Base-by-base conservation (phyloP, 306 rosid genomes). In the Albizia julibrissin region DNA sequence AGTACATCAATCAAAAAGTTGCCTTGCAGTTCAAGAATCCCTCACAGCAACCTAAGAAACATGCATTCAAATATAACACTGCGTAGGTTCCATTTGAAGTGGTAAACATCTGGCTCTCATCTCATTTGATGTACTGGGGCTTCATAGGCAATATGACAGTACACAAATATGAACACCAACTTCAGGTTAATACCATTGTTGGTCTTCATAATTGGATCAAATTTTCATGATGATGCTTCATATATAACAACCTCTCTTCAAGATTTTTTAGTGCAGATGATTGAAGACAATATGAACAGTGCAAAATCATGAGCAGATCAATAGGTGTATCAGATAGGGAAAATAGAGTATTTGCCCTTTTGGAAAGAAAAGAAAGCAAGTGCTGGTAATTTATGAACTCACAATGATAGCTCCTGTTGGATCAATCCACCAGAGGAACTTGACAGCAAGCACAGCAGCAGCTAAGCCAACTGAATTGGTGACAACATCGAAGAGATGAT, bases 401-500 rank as follows among this genome's bases (percentile, higher is more conserved):
- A 91, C 97, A 26, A 93, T 15, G 74, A 93, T 91, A 81, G 97
- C 98, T 82, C 98, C 98, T 21, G 80, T 2, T 54, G 98, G 97
- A 83, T 93, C 98, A 81, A 91, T 86, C 98, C 97, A 91, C 94
- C 94, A 91, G 58, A 3, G 0, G 79, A 67, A 88, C 76, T 82
- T 88, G 86, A 79, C 86, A 64, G 98, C 94, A 19, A 93, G 86
- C 14, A 90, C 88, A 33, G 98, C 98, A 77, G 98, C 97, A 71
- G 89, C 92, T 82, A 91, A 83, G 40, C 98, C 98, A n/a, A 93
- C 90, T 0, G 97, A 90, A 85, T 93, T 93, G 26, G 97, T 91
- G 72, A 91, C 11, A 39, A 93, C 98, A 72, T 93, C 97, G 8
- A 93, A 93, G 0, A 91, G 29, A 85, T 91, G 98, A 65, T 91